Percentiles rank a stretch among this genome's conserved stretches.
Evolutionary conservation across 148 eudicot species (phyloP).

Genomic region (Camellia sinensis): DNA sequence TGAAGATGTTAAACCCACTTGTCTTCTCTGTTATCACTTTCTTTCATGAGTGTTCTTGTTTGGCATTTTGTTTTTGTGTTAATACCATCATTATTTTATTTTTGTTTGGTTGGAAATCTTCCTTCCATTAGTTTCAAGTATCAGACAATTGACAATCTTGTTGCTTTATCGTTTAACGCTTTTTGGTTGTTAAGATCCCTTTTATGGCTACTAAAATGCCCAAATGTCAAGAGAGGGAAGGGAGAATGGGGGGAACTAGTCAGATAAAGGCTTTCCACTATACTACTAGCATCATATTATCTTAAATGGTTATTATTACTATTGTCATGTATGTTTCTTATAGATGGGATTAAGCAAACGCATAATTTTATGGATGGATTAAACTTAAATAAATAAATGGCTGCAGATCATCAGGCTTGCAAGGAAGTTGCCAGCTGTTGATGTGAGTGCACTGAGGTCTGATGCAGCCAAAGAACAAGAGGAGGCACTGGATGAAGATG

Average conservation of each 20-base stretch:
- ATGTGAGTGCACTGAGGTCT: conserved; percentile 41
- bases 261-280: too few species aligned
- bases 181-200: too few species aligned
- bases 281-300: not conserved
- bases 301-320: not conserved
- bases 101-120: too few species aligned
- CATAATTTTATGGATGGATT: conserved; percentile 2
- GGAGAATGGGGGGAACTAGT: too few species aligned
- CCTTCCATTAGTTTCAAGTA: not conserved
- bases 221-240: too few species aligned
- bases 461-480: conserved; percentile 36
- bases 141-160: not conserved
- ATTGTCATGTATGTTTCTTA: not conserved
- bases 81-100: too few species aligned
- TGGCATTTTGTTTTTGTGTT: too few species aligned
- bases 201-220: too few species aligned
- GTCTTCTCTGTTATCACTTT: too few species aligned
- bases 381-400: conserved; percentile 3
- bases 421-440: conserved; percentile 80
- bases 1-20: too few species aligned
- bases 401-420: conserved; percentile 70
- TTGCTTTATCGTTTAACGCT: not conserved
- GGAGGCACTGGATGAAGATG: conserved; percentile 72
- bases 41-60: too few species aligned
- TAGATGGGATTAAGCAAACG: not conserved